phyloP scores from a whole-genome alignment of 345 rosid genomes.

The Bruguiera sexangula region DNA sequence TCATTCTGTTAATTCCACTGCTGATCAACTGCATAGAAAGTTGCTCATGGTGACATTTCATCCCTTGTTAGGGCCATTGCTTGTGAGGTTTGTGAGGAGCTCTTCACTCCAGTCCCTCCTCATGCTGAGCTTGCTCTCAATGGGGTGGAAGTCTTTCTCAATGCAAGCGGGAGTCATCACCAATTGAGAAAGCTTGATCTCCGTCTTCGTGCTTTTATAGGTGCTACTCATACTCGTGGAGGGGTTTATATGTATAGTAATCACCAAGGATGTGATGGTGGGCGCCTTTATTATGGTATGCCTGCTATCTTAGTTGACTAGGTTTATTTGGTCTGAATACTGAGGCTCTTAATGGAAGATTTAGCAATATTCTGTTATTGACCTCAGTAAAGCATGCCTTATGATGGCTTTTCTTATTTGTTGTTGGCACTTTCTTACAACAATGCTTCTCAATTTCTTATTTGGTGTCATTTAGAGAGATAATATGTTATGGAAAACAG shows the following conservation, averaged over 20 bases:
- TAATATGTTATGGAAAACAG: not conserved
- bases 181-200: slow-evolving; percentile 82
- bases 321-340: not conserved
- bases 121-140: slow-evolving; percentile 95
- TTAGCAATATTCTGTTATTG: not conserved
- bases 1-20: not conserved
- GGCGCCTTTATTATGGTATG: slow-evolving; percentile 85
- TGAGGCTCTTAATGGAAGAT: not conserved
- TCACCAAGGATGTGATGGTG: slow-evolving; percentile 97
- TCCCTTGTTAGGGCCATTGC: slow-evolving; percentile 70
- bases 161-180: slow-evolving; percentile 97
- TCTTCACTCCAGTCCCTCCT: slow-evolving; percentile 72
- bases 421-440: not conserved
- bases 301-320: not conserved
- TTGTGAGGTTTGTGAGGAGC: slow-evolving; percentile 92
- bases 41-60: not conserved
- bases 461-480: not conserved
- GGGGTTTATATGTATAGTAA: slow-evolving; percentile 97
- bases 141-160: slow-evolving; percentile 94
- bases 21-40: not conserved
- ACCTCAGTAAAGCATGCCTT: not conserved
- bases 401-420: not conserved
- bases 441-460: not conserved
- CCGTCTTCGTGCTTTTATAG: slow-evolving; percentile 67
- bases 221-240: slow-evolving; percentile 80